Conservation (phyloP, 1,284 basidiomycete genomes). For the Cutaneotrichosporon mucoides region DNA sequence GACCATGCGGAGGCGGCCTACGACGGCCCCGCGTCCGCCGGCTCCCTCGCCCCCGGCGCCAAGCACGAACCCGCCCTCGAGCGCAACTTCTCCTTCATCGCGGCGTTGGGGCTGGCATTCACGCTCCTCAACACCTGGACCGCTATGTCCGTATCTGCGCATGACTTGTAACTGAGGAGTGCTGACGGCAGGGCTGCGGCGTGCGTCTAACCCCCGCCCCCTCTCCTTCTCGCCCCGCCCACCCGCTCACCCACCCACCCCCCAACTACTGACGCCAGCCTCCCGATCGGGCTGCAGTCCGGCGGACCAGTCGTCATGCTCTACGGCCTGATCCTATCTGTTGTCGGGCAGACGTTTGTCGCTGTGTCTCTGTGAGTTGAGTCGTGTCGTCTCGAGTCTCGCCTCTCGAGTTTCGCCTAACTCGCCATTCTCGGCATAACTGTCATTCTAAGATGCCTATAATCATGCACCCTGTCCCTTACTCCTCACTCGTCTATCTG, state of each 20-base stretch:
- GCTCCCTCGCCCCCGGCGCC: too few relatives aligned
- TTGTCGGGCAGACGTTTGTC: conserved; percentile 12
- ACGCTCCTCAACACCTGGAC: conserved; percentile 23
- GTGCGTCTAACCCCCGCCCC: background rate
- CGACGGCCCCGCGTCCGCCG: too few relatives aligned
- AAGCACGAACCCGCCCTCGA: conserved; percentile 6
- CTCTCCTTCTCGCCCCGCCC: too few relatives aligned
- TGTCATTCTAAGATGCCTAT: too few relatives aligned
- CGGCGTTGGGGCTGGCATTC: conserved; percentile 18
- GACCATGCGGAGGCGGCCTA: too few relatives aligned
- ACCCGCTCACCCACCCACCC: too few relatives aligned
- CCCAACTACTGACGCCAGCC: too few relatives aligned
- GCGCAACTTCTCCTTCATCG: conserved; percentile 18
- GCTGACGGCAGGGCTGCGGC: background rate
- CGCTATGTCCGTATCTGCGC: background rate
- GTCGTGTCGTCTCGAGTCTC: background rate
- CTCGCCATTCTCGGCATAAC: too few relatives aligned
- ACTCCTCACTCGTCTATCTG: too few relatives aligned
- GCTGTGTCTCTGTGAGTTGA: conserved; percentile 25
- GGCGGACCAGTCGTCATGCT: conserved; percentile 39
- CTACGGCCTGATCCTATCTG: conserved; percentile 37
- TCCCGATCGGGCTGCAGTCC: conserved; percentile 26
- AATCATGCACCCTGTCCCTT: too few relatives aligned
- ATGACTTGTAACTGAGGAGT: too few relatives aligned
- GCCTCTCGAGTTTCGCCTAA: too few relatives aligned